phyloP scores from a whole-genome alignment of 169 alveolate species.

The Blepharisma undulans region DNA sequence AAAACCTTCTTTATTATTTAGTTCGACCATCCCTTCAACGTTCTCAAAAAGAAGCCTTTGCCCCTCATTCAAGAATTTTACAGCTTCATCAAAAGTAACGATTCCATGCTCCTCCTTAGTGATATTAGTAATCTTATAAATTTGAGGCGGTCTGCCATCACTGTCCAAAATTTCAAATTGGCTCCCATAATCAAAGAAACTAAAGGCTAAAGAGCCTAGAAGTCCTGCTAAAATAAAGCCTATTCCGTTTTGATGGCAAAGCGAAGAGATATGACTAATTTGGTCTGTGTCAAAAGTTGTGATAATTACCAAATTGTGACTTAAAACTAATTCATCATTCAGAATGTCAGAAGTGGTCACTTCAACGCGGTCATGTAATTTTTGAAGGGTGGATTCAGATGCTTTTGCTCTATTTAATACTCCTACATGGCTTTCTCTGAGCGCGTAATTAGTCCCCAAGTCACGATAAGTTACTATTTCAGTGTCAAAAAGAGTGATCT shows the following conservation, averaged over 20 bases:
- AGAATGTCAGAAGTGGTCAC: slow-evolving; percentile 59
- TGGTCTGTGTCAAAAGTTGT: slow-evolving; percentile 67
- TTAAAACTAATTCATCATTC: slow-evolving; percentile 66
- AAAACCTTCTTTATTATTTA: slow-evolving; percentile 90
- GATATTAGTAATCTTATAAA: background rate
- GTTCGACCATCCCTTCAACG: slow-evolving; percentile 95
- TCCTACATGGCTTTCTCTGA: slow-evolving; percentile 88
- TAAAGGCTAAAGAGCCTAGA: slow-evolving; percentile 92
- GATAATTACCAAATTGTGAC: slow-evolving; percentile 70
- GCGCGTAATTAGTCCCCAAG: slow-evolving; percentile 93
- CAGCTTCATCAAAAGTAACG: slow-evolving; percentile 79
- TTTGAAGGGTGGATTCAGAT: slow-evolving; percentile 85
- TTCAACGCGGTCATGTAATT: slow-evolving; percentile 91
- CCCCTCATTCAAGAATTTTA: slow-evolving; percentile 93
- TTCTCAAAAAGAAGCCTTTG: slow-evolving; percentile 94
- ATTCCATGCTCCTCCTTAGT: background rate
- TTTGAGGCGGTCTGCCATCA: background rate
- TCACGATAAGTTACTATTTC: slow-evolving; percentile 56
- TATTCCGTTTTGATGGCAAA: slow-evolving; percentile 46
- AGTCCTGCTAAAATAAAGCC: slow-evolving; percentile 64
- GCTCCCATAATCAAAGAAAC: slow-evolving; percentile 95
- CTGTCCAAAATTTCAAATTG: slow-evolving; percentile 78
- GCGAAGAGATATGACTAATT: slow-evolving; percentile 36
- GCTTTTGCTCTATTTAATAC: slow-evolving; percentile 88
- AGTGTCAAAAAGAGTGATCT: slow-evolving; percentile 35